Conservation (phyloP, 2,329 filamentous ascomycete species). For the Ceratocystis diversiconidia region DNA sequence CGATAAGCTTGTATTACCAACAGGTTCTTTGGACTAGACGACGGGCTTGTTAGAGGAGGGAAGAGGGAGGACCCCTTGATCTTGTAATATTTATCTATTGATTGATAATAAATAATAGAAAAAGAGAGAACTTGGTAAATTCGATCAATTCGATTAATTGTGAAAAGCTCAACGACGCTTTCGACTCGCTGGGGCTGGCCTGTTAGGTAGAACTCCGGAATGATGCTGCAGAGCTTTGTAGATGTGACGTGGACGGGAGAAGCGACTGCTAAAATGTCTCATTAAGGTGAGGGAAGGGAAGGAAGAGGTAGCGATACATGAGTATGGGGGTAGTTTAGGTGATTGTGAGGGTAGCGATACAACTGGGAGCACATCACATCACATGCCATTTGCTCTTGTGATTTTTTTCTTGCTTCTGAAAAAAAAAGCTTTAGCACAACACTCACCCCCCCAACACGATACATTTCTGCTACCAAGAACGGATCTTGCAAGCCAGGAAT, state of each 20-base stretch:
- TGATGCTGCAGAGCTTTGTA: neutral
- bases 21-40: neutral
- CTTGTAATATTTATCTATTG: neutral
- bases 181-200: neutral
- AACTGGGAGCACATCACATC: too few relatives aligned
- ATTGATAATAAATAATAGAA: neutral
- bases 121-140: neutral
- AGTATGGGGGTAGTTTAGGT: neutral
- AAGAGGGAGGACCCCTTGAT: neutral
- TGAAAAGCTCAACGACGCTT: neutral
- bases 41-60: neutral
- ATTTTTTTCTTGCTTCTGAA: too few relatives aligned
- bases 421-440: too few relatives aligned
- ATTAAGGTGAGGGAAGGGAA: neutral
- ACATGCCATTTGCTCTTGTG: too few relatives aligned
- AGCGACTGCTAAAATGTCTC: neutral
- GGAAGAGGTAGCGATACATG: neutral
- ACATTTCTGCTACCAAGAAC: too few relatives aligned
- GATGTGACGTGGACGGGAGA: neutral
- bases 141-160: neutral
- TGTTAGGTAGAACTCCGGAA: neutral
- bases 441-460: too few relatives aligned
- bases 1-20: constrained; percentile 3
- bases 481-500: too few relatives aligned
- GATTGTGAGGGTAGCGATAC: neutral